Conservation (phyloP, 1,284 basidiomycete genomes). For the Ustilago curta region DNA sequence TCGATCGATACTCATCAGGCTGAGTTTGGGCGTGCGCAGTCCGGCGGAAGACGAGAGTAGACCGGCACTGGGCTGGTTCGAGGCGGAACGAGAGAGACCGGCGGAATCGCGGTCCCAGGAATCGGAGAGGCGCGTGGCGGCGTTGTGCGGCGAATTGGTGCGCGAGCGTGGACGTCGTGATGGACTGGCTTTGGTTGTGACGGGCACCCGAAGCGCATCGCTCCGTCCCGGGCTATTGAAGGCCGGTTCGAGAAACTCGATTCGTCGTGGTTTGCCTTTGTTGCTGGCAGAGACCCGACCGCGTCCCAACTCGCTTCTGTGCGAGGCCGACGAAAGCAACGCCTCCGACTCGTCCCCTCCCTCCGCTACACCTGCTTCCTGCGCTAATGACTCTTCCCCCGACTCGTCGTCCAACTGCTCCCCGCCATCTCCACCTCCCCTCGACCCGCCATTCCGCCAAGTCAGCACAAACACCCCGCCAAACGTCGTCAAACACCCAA, state of each 20-base stretch:
- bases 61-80: constrained; percentile 11
- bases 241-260: constrained; percentile 24
- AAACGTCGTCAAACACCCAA: constrained; percentile 84
- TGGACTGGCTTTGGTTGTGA: constrained; percentile 4
- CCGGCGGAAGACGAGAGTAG: constrained; percentile 19
- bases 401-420: constrained; percentile 6
- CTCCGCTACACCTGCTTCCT: background rate
- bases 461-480: constrained; percentile 79
- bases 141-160: constrained; percentile 37
- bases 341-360: constrained; percentile 9
- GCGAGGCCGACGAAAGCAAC: constrained; percentile 11
- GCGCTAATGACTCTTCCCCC: constrained; percentile 7
- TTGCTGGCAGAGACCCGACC: background rate
- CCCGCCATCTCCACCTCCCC: background rate
- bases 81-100: constrained; percentile 26
- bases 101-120: constrained; percentile 30
- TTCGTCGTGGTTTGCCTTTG: constrained; percentile 7
- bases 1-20: constrained; percentile 40
- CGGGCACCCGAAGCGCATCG: constrained; percentile 31
- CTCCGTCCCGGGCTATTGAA: constrained; percentile 12
- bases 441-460: constrained; percentile 18
- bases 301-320: background rate
- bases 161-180: constrained; percentile 27
- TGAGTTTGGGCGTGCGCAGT: constrained; percentile 32
- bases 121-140: constrained; percentile 17